Conservation (phyloP, 2,329 filamentous ascomycete genomes). For the Anisogramma anomala region DNA sequence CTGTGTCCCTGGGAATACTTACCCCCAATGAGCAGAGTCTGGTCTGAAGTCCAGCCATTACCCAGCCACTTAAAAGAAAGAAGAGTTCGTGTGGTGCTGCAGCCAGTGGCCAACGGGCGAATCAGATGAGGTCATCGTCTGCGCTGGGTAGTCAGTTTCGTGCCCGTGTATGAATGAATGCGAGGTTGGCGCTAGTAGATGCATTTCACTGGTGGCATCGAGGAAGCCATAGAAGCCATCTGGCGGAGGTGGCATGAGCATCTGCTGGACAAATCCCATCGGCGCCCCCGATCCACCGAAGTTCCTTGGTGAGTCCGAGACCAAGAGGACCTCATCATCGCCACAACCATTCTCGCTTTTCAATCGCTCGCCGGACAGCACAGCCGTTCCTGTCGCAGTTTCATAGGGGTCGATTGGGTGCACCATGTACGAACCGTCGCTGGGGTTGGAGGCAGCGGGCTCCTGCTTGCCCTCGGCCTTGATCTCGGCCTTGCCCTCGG, state of each 20-base stretch:
- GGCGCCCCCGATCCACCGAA: neutral
- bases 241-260: constrained; percentile 5
- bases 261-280: constrained; percentile 2
- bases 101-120: constrained; percentile 8
- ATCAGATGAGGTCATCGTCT: constrained; percentile 6
- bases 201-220: neutral
- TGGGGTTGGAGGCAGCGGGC: constrained; percentile 8
- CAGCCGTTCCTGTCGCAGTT: neutral
- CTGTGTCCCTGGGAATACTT: too few relatives aligned
- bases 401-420: neutral
- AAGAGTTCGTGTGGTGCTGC: constrained; percentile 5
- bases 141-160: constrained; percentile 11
- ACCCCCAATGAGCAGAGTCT: too few relatives aligned
- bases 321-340: constrained; percentile 4
- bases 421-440: constrained; percentile 15
- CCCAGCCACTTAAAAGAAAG: constrained; percentile 6
- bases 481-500: constrained; percentile 5
- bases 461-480: constrained; percentile 11
- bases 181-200: constrained; percentile 2
- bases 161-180: constrained; percentile 1
- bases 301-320: constrained; percentile 2
- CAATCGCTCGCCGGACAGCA: neutral
- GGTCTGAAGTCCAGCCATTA: too few relatives aligned
- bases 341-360: neutral
- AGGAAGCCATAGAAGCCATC: constrained; percentile 10